phyloP scores from a whole-genome alignment of 176 grass and related monocot species.

The sorghum (Sorghum bicolor) region DNA sequence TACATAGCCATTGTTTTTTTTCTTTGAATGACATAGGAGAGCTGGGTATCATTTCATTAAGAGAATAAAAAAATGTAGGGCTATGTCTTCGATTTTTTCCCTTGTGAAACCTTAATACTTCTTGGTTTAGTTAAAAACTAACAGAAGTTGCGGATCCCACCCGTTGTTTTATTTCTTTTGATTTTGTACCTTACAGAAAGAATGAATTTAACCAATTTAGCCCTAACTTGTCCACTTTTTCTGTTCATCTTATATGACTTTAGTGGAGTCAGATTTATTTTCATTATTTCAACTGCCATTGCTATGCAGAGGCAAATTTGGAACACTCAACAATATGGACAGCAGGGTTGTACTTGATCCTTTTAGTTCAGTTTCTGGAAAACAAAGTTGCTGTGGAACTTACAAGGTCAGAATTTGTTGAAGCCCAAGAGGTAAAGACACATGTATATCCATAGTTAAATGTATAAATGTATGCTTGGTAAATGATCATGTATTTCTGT shows the following conservation, averaged over 20 bases:
- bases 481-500: background rate
- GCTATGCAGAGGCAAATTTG: constrained; percentile 76
- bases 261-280: background rate
- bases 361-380: constrained; percentile 92
- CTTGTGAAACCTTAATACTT: background rate
- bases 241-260: constrained; percentile 1
- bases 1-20: background rate
- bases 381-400: constrained; percentile 90
- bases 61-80: background rate
- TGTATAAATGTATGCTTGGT: background rate
- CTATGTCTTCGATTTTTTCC: background rate
- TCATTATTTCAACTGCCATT: constrained; percentile 11
- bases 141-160: background rate
- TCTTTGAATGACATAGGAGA: background rate
- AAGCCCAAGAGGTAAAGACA: constrained; percentile 82
- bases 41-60: background rate
- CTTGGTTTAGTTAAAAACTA: background rate
- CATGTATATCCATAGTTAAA: constrained; percentile 5
- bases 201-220: background rate
- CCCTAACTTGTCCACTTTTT: background rate
- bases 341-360: constrained; percentile 80
- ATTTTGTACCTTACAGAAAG: constrained; percentile 1
- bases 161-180: background rate
- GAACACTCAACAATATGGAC: constrained; percentile 82
- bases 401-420: constrained; percentile 90